These are phyloP conservation scores for Trichoderma cornu-damae DNA, from an alignment of 2,329 filamentous ascomycete genomes.

Conservation along the genomic window DNA sequence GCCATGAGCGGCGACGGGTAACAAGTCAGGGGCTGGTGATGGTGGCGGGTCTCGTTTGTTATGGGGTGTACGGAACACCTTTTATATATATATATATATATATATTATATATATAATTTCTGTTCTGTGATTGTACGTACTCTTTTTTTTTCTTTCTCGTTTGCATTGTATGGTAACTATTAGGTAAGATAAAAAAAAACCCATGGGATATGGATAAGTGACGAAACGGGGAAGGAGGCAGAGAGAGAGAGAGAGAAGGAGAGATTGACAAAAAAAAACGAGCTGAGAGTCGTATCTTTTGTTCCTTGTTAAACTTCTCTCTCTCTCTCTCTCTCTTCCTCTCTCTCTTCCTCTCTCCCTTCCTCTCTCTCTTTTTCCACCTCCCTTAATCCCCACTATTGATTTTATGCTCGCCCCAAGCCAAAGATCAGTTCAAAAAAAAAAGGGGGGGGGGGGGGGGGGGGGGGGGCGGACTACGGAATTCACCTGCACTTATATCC, in stretches of 20 bases:
- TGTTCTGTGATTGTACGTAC: no score
- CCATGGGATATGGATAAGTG: not conserved
- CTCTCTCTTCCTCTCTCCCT: not conserved
- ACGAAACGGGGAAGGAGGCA: not conserved
- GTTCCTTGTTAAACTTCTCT: not conserved
- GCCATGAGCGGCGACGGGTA: no score
- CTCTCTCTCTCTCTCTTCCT: not conserved
- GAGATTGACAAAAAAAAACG: not conserved
- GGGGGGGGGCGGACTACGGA: slow-evolving; percentile 5
- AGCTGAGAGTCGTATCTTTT: not conserved
- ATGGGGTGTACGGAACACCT: no score
- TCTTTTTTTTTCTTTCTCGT: not conserved
- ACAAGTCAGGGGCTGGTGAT: no score
- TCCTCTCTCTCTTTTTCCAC: not conserved
- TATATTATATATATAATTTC: no score
- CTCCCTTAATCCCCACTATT: no score
- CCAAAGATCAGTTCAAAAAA: no score
- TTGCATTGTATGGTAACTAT: no score
- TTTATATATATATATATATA: no score
- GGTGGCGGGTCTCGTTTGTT: no score
- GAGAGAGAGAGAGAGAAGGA: not conserved
- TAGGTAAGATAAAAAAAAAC: no score
- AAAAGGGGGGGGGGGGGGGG: not conserved
- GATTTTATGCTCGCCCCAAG: no score
- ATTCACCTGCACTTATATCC: slow-evolving; percentile 6